Evolutionary conservation across 257 asterid species (phyloP), one percentile per base, ranked within the genome.

Genomic region (Salvia miltiorrhiza): DNA sequence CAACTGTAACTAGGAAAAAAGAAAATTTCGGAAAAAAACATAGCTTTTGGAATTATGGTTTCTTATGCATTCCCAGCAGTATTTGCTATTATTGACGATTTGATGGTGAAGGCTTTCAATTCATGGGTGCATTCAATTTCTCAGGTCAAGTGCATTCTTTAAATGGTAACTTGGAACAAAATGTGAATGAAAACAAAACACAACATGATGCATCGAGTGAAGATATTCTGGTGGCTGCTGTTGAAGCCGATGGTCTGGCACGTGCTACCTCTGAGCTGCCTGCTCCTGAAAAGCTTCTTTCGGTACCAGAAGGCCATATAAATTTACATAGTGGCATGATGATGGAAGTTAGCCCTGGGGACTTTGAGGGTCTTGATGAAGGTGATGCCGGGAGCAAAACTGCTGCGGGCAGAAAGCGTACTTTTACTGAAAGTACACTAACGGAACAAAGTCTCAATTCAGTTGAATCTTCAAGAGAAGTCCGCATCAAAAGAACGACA

Each of bases 381-480:
- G 88, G 79, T 79, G 92, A 83, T 70, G 71, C 86, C 74, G 83
- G 95, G 68, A 81, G 91, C 86, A 86, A 89, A 77, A 75, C 86
- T 61, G 78, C 79, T 65, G 79, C 90, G 6, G 94, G 94, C 49
- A 84, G 82, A 76, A 92, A 92, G 72, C 98, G 98, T 73, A 84
- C 83, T 67, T 87, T 83, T 53, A 83, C 96, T 67, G 96, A 89
- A 78, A 92, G 96, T 84, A 87, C 96, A 33, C 82, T 87, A 45
- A 89, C 98, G 1, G 94, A 87, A 75, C 96, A 87, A 79, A 84
- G 92, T 81, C 53, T 86, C 44, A 80, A 92, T 84, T 87, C 98
- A 53, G 86, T 78, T 56, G 95, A 86, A 72, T 87, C 96, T 35
- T 86, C 89, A 17, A 82, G 94, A 76, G 78, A 80, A 73, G 85